A percentile compares a stretch with the other conserved stretches of the same genome.
Conservation (phyloP, 2,329 filamentous ascomycete species). For the Endothia cerciana region DNA sequence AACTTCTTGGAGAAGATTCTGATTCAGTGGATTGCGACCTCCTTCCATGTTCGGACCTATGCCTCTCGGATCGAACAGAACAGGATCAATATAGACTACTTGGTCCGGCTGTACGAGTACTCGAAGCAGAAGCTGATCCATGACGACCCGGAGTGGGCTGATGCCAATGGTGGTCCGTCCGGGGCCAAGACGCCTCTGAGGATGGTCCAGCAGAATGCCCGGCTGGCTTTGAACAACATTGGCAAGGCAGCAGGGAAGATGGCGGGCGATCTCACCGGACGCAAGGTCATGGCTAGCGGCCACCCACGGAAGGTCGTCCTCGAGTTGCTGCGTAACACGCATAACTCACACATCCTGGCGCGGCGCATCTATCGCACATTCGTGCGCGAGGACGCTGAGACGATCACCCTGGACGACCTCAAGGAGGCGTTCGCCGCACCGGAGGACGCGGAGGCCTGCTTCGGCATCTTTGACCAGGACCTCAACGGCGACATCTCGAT, state of each 20-base stretch:
- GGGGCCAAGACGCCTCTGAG: conserved; percentile 76
- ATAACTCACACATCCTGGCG: conserved; percentile 80
- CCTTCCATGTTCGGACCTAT: conserved; percentile 90
- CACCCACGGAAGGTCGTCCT: conserved; percentile 86
- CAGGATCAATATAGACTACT: conserved; percentile 78
- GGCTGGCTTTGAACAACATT: conserved; percentile 76
- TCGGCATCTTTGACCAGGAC: conserved; percentile 93
- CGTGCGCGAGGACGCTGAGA: conserved; percentile 73
- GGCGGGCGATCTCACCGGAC: conserved; percentile 89
- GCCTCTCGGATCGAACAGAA: conserved; percentile 89
- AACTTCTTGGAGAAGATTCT: conserved; percentile 92
- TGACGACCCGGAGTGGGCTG: conserved; percentile 53
- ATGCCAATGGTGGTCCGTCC: conserved; percentile 43
- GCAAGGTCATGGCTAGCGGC: conserved; percentile 64
- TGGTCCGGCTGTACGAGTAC: conserved; percentile 65
- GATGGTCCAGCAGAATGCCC: conserved; percentile 74
- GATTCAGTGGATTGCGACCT: conserved; percentile 92
- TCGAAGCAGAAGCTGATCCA: conserved; percentile 73
- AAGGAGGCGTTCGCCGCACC: conserved; percentile 76
- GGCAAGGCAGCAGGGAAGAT: conserved; percentile 84
- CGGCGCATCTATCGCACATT: conserved; percentile 88
- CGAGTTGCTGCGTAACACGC: conserved; percentile 72
- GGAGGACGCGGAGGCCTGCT: conserved; percentile 87
- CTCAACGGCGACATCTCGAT: conserved; percentile 96
- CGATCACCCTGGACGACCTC: conserved; percentile 77